These are phyloP conservation scores for Coemansia sp. DNA, from an alignment of 192 early-diverging fungal species.

Conservation along the genomic window DNA sequence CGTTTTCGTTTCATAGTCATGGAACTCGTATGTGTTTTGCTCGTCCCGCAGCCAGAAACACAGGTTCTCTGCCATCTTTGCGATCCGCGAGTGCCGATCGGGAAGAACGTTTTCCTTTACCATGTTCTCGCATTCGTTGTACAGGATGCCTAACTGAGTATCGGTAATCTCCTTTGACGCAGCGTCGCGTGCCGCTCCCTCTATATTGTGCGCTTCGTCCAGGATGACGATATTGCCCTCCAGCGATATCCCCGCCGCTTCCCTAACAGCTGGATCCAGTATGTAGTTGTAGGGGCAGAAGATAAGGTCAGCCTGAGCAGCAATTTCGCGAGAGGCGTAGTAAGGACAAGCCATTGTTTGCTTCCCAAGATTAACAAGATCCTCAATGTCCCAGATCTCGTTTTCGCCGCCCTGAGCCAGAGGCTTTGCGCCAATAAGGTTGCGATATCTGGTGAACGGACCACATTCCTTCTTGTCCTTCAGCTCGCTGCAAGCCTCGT, in stretches of 20 bases:
- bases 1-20: constrained; percentile 34
- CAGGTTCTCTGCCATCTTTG: constrained; percentile 14
- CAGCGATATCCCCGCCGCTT: constrained; percentile 53
- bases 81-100: constrained; percentile 17
- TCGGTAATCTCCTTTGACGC: constrained; percentile 56
- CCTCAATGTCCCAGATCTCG: constrained; percentile 65
- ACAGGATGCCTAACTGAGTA: constrained; percentile 28
- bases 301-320: constrained; percentile 55
- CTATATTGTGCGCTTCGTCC: constrained; percentile 69
- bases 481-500: constrained; percentile 39
- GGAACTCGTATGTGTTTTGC: constrained; percentile 25
- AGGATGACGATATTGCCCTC: constrained; percentile 56
- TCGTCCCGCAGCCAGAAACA: constrained; percentile 24
- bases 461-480: constrained; percentile 35
- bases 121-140: constrained; percentile 38
- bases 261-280: constrained; percentile 59
- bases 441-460: constrained; percentile 1
- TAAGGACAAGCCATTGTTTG: constrained; percentile 56
- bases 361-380: constrained; percentile 51
- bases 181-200: constrained; percentile 57
- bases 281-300: constrained; percentile 72
- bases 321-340: constrained; percentile 54
- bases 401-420: constrained; percentile 12
- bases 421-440: constrained; percentile 2
- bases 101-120: constrained; percentile 4